These are phyloP conservation scores for Geotrichum ghanense DNA, from an alignment of 805 yeast genomes.

Conservation along the genomic window DNA sequence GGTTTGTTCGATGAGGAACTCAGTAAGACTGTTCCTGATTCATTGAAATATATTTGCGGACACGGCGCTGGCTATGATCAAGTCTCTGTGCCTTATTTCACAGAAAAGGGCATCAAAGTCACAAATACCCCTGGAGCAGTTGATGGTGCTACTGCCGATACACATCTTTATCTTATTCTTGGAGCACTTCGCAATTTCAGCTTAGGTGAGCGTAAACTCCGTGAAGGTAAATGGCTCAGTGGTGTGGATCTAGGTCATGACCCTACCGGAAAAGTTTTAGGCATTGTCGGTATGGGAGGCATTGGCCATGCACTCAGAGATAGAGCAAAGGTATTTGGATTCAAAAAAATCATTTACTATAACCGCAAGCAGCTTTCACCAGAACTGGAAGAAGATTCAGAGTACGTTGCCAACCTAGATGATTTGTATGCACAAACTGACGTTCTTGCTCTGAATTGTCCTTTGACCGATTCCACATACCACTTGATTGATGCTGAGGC, in stretches of 20 bases:
- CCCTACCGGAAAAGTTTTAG: slow-evolving; percentile 41
- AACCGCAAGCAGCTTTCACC: slow-evolving; percentile 37
- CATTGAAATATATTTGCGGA: slow-evolving; percentile 35
- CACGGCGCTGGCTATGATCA: slow-evolving; percentile 52
- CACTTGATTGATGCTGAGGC: slow-evolving; percentile 37
- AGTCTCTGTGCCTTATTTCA: slow-evolving; percentile 34
- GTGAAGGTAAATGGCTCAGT: slow-evolving; percentile 37
- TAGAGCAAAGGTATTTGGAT: slow-evolving; percentile 38
- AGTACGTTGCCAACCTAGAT: slow-evolving; percentile 34
- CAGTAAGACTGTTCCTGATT: slow-evolving; percentile 26
- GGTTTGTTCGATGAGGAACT: slow-evolving; percentile 38
- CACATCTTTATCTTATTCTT: slow-evolving; percentile 38
- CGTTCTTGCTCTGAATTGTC: slow-evolving; percentile 38
- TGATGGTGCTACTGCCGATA: slow-evolving; percentile 46
- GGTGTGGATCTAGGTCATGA: slow-evolving; percentile 35
- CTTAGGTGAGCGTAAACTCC: slow-evolving; percentile 31
- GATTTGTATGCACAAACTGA: slow-evolving; percentile 37
- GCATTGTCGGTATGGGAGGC: slow-evolving; percentile 55
- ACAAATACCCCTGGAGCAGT: slow-evolving; percentile 45
- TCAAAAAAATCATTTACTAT: slow-evolving; percentile 39
- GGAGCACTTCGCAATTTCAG: slow-evolving; percentile 41
- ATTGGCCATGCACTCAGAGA: slow-evolving; percentile 48
- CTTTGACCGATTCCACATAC: slow-evolving; percentile 40
- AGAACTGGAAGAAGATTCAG: slow-evolving; percentile 37
- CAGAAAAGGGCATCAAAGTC: slow-evolving; percentile 32